Conservation (phyloP, 208 protist species). For the Strigomonas galati region DNA sequence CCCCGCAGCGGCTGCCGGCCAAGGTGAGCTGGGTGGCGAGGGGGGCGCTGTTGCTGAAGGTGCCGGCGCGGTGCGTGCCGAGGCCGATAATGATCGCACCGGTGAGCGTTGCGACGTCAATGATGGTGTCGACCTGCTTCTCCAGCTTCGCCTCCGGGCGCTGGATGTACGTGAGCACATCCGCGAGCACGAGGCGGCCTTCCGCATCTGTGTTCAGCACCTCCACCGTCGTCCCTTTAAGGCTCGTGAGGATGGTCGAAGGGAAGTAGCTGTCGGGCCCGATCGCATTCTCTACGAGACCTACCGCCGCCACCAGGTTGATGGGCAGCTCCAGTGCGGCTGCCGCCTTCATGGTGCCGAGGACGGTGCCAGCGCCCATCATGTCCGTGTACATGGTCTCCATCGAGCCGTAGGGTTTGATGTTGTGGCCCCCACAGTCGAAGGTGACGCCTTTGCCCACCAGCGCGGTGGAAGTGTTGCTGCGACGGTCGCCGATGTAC, state of each 20-base stretch:
- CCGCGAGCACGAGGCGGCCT: conserved; percentile 88
- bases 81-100: conserved; percentile 80
- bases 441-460: conserved; percentile 93
- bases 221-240: conserved; percentile 83
- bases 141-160: conserved; percentile 46
- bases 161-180: conserved; percentile 87
- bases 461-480: conserved; percentile 41
- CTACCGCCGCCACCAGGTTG: conserved; percentile 77
- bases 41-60: conserved; percentile 51
- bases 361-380: conserved; percentile 85
- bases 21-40: conserved; percentile 46
- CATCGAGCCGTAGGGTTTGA: conserved; percentile 90
- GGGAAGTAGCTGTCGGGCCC: conserved; percentile 72
- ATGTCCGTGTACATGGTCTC: conserved; percentile 93
- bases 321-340: conserved; percentile 57
- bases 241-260: conserved; percentile 77
- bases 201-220: conserved; percentile 92
- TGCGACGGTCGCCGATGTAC: conserved; percentile 64
- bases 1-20: conserved; percentile 47
- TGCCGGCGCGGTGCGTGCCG: conserved; percentile 68
- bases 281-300: conserved; percentile 88
- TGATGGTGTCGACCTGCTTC: conserved; percentile 57
- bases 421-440: conserved; percentile 87
- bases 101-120: conserved; percentile 91
- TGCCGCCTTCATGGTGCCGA: conserved; percentile 71